A percentile compares a stretch with the other conserved stretches of the same genome.
These are phyloP conservation scores for Globisporangium paddicum DNA, from an alignment of 352 stramenopile species.

Conservation along the genomic window DNA sequence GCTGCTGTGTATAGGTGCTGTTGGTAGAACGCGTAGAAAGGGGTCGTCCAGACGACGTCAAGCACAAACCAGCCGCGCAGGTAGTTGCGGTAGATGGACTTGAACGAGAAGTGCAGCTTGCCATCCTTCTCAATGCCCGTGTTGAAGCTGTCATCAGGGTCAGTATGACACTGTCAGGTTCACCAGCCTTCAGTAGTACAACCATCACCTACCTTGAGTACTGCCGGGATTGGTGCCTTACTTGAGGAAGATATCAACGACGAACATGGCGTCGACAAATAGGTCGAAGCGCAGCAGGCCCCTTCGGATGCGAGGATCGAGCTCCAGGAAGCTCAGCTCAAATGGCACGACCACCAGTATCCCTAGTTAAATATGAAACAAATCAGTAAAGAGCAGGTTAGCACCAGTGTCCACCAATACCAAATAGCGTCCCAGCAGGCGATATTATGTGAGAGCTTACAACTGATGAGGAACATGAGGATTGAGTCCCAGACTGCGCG, in stretches of 20 bases:
- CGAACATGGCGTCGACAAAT: slow-evolving; percentile 62
- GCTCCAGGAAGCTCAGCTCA: slow-evolving; percentile 60
- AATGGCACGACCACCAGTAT: slow-evolving; percentile 60
- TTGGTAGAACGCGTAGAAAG: slow-evolving; percentile 59
- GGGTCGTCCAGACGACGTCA: slow-evolving; percentile 62
- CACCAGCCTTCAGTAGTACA: background rate
- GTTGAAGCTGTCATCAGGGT: slow-evolving; percentile 46
- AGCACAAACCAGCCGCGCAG: slow-evolving; percentile 45
- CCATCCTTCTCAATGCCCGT: slow-evolving; percentile 70
- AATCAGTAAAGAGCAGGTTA: too few species aligned
- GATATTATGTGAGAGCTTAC: slow-evolving; percentile 20
- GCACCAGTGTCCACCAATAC: background rate
- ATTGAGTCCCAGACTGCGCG: slow-evolving; percentile 59
- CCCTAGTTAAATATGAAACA: slow-evolving; percentile 34
- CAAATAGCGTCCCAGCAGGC: background rate
- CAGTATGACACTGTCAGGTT: background rate
- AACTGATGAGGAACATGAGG: slow-evolving; percentile 51
- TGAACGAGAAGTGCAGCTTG: slow-evolving; percentile 60
- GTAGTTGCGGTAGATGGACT: slow-evolving; percentile 52
- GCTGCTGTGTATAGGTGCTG: slow-evolving; percentile 19
- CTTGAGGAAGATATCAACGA: slow-evolving; percentile 69
- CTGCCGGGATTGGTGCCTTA: slow-evolving; percentile 18
- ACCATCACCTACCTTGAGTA: too few species aligned
- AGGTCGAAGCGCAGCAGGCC: slow-evolving; percentile 48
- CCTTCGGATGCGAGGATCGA: slow-evolving; percentile 24